Base-by-base conservation (phyloP, 2,329 filamentous ascomycete genomes). In the Beauveria rudraprayagi region DNA sequence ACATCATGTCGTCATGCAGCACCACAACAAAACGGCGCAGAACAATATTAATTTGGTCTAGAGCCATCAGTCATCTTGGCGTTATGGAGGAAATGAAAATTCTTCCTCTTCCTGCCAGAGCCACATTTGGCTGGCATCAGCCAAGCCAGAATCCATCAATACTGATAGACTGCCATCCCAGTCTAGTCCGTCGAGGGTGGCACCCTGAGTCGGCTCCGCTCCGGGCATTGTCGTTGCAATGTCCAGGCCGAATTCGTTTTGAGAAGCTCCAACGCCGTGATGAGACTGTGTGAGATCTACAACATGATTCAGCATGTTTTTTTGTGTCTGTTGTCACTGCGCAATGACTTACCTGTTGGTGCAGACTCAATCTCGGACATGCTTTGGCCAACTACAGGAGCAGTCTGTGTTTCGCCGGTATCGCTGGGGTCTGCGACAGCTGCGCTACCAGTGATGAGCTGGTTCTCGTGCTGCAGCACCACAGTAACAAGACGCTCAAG, bases 401-500 rank as follows among this genome's bases (percentile, higher is more conserved):
- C 6, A 7, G 17, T 19, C 10, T 53, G 34, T 1, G 9, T 10
- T 28, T 4, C 44, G 22, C 9, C 9, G 8, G 17, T 7, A 22
- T 37, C 19, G 7, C 19, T 19, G n/a, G n/a, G 16, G 30, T 10
- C 11, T 5, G 53, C 14, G 6, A 40, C 46, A 17, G 16, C 10
- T 37, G 17, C 16, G 24, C 40, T 48, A 6, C 56, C 61, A 16
- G 61, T 62, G n/a, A 62, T 62, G 26, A 62, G 43, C 24, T 60
- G 50, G n/a, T 54, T 62, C 11, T 62, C 61, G 3, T 43, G 55
- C 43, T 60, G 55, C 30, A 62, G 26, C 5, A 60, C 50, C 10
- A 60, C 56, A 8, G 55, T 40, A n/a, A 62, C 61, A 11, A 62
- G 56, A n/a, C 61, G 56, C 28, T 62, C 61, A 16, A 62, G 61